Evolutionary conservation across 2,329 filamentous ascomycete genomes (phyloP), one percentile per base, ranked within the genome.

Genomic region (Neophaeococcomyces aloes): DNA sequence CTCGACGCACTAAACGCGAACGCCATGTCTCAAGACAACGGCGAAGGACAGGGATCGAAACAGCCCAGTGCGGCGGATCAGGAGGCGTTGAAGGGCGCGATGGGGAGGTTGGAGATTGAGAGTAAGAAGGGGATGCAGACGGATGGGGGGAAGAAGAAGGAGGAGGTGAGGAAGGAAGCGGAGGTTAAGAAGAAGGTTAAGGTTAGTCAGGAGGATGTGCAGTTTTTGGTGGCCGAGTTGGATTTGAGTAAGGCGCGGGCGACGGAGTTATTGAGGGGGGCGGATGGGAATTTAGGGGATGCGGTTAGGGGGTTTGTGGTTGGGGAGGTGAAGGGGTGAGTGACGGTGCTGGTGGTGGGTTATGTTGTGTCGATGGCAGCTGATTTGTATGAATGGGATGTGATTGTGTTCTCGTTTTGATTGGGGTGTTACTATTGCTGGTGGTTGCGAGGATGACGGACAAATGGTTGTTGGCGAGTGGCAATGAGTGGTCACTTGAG

Each of bases 31-130:
- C 53, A 57, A 19, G 59, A 63, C 7, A 61, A 62, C 23, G 51
- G 54, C 10, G 59, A 59, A 32, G 46, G 48, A 8, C 49, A 55
- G n/a, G 41, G 54, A 1, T 57, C 44, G 15, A 53, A 50, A 38
- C 48, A 61, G 38, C 56, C 56, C 11, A 59, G 62, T 1, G 55
- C 55, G 11, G 61, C 61, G 0, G 65, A 69, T 29, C 68, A 70
- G 46, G 67, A 71, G 51, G 68, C 67, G 0, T 53, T 72, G n/a
- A 66, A 65, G 0, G 68, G 66, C 49, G 69, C 69, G 2, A 71
- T 72, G 62, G 68, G 61, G 44, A 58, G 67, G 29, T 51, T 72
- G n/a, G 68, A 71, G 48, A 65, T 68, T 45, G 59, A 47, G 6
- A 19, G 39, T 13, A 41, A 40, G n/a, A 56, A 48, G 23, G 10